phyloP scores from a whole-genome alignment of 768 basidiomycete genomes.

The Coprinopsis strossmayeri region DNA sequence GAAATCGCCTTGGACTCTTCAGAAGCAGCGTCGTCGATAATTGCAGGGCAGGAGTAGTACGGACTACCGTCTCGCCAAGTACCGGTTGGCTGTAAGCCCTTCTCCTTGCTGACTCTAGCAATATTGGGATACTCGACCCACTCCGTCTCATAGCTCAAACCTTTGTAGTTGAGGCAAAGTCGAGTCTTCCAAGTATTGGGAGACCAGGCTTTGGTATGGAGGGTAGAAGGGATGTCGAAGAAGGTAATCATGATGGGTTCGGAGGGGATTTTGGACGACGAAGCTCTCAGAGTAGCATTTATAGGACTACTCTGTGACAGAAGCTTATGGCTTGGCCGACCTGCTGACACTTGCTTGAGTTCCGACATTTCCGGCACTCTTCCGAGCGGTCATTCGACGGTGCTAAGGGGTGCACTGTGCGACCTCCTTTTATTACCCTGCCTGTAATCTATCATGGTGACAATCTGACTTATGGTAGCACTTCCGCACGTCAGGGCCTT shows the following conservation, averaged over 20 bases:
- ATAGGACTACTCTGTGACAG: too few relatives aligned
- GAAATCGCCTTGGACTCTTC: conserved; percentile 25
- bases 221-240: conserved; percentile 28
- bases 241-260: conserved; percentile 27
- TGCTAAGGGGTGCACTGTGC: too few relatives aligned
- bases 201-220: conserved; percentile 21
- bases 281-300: too few relatives aligned
- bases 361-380: too few relatives aligned
- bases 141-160: conserved; percentile 35
- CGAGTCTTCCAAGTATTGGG: conserved; percentile 26
- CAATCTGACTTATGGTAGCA: too few relatives aligned
- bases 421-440: too few relatives aligned
- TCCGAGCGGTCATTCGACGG: too few relatives aligned
- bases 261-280: too few relatives aligned
- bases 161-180: conserved; percentile 30
- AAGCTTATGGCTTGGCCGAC: too few relatives aligned
- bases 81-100: conserved; percentile 30
- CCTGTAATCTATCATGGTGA: too few relatives aligned
- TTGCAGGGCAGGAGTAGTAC: conserved; percentile 42
- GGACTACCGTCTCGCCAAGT: conserved; percentile 24
- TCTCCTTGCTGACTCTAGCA: conserved; percentile 23
- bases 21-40: conserved; percentile 42
- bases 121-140: conserved; percentile 52
- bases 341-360: too few relatives aligned
- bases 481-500: too few relatives aligned